Percentiles rank a stretch among this genome's conserved stretches.
phyloP scores from a whole-genome alignment of 345 rosid genomes.

The Eucalyptus erythrocorys region DNA sequence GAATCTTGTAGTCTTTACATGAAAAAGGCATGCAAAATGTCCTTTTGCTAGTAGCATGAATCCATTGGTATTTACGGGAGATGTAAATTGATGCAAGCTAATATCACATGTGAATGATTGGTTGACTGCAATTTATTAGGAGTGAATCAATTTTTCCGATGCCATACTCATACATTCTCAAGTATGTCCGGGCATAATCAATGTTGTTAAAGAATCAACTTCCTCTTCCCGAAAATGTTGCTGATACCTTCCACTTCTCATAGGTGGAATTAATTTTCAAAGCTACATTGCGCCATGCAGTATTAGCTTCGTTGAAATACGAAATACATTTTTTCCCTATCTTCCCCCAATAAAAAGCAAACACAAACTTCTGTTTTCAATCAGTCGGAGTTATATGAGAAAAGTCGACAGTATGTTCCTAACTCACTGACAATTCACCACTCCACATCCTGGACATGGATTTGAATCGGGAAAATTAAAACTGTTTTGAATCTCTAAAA shows the following conservation, averaged over 20 bases:
- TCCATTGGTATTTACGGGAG: neutral
- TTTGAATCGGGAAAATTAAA: neutral
- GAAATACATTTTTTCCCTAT: neutral
- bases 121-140: neutral
- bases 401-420: neutral
- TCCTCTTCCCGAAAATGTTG: neutral
- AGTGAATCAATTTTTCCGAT: neutral
- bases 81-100: neutral
- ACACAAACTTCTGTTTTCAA: neutral
- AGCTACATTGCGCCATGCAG: neutral
- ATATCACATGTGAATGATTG: neutral
- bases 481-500: neutral
- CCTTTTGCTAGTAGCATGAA: neutral
- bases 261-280: neutral
- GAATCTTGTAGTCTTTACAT: neutral
- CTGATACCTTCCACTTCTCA: neutral
- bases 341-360: neutral
- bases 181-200: neutral
- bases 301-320: neutral
- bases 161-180: neutral
- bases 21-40: neutral
- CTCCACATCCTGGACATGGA: neutral
- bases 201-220: neutral
- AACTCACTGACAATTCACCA: neutral
- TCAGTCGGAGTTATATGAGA: neutral